Evolutionary conservation across 495 filamentous ascomycete species (phyloP).

Genomic region (Acidomyces sp.): DNA sequence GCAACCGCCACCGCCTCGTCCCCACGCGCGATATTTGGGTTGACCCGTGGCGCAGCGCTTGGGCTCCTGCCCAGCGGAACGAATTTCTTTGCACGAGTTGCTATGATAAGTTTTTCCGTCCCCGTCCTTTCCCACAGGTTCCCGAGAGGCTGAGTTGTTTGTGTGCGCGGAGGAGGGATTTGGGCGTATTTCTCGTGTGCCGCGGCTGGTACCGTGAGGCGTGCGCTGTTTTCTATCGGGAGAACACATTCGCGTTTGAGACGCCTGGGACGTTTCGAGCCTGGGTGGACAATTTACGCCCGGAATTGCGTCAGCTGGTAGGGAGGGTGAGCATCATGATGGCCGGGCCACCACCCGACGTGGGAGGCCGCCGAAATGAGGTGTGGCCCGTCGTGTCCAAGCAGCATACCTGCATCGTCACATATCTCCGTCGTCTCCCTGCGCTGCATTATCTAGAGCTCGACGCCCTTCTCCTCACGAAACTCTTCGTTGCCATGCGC

Average conservation of each 20-base stretch:
- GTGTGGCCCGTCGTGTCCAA: neutral
- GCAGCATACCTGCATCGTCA: neutral
- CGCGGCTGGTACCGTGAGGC: slow-evolving; percentile 5
- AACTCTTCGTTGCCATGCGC: neutral
- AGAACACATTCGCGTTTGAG: slow-evolving; percentile 11
- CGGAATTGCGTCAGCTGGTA: neutral
- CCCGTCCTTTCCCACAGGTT: neutral
- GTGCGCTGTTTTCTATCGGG: slow-evolving; percentile 1
- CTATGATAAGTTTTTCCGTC: slow-evolving; percentile 2
- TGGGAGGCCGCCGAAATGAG: neutral
- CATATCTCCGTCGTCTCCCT: neutral
- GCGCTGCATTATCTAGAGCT: neutral
- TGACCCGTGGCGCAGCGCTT: slow-evolving; percentile 9
- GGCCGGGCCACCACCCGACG: neutral
- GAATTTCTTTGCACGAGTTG: slow-evolving; percentile 4
- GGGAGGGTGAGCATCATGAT: slow-evolving; percentile 3
- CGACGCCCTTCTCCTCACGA: neutral
- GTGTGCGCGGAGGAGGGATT: slow-evolving; percentile 6
- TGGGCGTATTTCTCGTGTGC: slow-evolving; percentile 10
- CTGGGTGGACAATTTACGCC: neutral
- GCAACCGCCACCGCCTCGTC: no score
- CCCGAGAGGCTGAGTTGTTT: slow-evolving; percentile 3
- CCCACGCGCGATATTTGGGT: neutral
- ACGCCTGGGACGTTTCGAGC: neutral
- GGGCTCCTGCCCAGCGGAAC: neutral